A percentile compares a stretch with the other conserved stretches of the same genome.
phyloP scores from a whole-genome alignment of 2,329 filamentous ascomycete species.

The Ustilaginoidea virens region DNA sequence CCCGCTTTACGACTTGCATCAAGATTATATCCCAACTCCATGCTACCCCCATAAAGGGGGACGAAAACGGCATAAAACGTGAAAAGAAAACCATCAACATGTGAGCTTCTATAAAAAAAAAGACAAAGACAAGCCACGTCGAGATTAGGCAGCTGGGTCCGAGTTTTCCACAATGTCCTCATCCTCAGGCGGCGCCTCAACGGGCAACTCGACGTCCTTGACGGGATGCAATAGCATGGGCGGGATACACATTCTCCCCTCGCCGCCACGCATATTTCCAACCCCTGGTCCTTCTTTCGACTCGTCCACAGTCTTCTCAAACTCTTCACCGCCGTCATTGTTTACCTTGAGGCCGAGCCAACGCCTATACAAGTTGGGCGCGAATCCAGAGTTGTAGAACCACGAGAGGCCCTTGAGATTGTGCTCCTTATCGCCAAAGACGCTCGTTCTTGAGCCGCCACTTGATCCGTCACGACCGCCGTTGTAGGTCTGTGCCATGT shows the following conservation, averaged over 20 bases:
- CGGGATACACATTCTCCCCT: constrained; percentile 81
- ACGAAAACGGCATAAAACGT: no score
- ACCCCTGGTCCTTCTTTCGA: constrained; percentile 34
- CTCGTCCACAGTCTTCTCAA: constrained; percentile 45
- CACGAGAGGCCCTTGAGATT: constrained; percentile 78
- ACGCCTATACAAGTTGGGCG: constrained; percentile 63
- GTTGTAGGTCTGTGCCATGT: constrained; percentile 69
- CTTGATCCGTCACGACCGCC: constrained; percentile 58
- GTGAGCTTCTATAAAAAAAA: background rate
- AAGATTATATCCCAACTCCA: no score
- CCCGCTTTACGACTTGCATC: no score
- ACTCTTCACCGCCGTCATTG: constrained; percentile 63
- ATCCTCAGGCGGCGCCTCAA: constrained; percentile 38
- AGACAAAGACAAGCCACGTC: background rate
- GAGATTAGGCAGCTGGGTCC: constrained; percentile 25
- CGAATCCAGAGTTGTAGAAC: constrained; percentile 83
- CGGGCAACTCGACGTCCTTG: constrained; percentile 56
- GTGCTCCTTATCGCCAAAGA: constrained; percentile 76
- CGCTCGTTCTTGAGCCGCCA: constrained; percentile 55
- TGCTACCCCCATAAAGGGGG: no score
- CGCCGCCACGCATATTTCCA: constrained; percentile 44
- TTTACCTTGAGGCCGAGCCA: constrained; percentile 77
- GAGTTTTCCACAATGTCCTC: constrained; percentile 22
- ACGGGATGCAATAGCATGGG: constrained; percentile 83
- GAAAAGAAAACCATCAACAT: no score